Evolutionary conservation across 1,139 yeast species (phyloP).

Genomic region (Schwanniomyces etchellsii): DNA sequence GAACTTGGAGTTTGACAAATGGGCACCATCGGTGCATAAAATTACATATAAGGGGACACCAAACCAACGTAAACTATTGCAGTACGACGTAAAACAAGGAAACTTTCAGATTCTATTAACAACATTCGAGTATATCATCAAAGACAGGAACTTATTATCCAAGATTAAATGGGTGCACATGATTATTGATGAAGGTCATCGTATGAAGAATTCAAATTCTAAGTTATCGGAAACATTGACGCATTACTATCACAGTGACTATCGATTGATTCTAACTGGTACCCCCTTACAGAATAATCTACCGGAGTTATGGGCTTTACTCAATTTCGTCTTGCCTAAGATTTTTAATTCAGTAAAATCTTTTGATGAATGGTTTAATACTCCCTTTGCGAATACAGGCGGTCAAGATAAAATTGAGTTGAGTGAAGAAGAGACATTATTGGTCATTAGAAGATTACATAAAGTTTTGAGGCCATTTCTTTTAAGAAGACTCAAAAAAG

Average conservation of each 20-base stretch:
- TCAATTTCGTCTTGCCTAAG: conserved; percentile 73
- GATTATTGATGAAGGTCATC: conserved; percentile 88
- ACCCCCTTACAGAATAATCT: conserved; percentile 82
- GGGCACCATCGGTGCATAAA: conserved; percentile 74
- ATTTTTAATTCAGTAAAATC: conserved; percentile 79
- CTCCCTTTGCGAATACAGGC: conserved; percentile 81
- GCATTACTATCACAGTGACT: conserved; percentile 66
- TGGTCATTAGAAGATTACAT: conserved; percentile 92
- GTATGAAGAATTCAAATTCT: conserved; percentile 78
- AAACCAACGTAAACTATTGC: conserved; percentile 59
- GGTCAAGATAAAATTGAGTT: conserved; percentile 74
- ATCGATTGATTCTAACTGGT: conserved; percentile 78
- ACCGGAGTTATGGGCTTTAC: conserved; percentile 81
- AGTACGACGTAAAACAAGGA: conserved; percentile 55
- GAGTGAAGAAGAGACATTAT: conserved; percentile 88
- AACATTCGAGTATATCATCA: conserved; percentile 74
- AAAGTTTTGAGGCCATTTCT: conserved; percentile 93
- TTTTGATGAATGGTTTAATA: conserved; percentile 86
- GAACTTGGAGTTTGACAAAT: conserved; percentile 79
- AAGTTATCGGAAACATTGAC: conserved; percentile 69
- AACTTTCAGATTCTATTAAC: conserved; percentile 74
- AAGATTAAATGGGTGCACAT: conserved; percentile 76
- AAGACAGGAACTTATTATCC: conserved; percentile 63
- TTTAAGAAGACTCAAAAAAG: conserved; percentile 90
- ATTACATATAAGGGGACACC: conserved; percentile 76